Evolutionary conservation across 208 protist species (phyloP).

Genomic region (Trypanosoma mega): DNA sequence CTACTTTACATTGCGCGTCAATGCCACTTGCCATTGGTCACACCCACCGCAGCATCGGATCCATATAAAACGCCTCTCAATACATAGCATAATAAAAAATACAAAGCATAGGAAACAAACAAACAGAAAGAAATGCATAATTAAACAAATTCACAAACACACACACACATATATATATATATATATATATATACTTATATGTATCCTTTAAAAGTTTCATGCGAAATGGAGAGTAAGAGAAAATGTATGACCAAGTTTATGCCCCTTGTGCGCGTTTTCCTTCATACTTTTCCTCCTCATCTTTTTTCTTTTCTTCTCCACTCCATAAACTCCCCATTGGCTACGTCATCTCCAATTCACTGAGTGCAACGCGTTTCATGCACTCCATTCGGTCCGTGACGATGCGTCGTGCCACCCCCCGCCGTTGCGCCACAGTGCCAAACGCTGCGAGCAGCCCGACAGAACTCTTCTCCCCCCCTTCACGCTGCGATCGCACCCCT

Average conservation of each 20-base stretch:
- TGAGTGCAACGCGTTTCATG: slow-evolving; percentile 8
- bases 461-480: slow-evolving; percentile 13
- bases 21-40: no score
- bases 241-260: no score
- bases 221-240: no score
- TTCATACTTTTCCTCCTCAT: no score
- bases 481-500: slow-evolving; percentile 2
- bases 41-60: no score
- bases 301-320: no score
- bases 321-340: background rate
- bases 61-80: no score
- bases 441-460: slow-evolving; percentile 1
- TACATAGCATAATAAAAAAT: no score
- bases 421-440: slow-evolving; percentile 6
- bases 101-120: no score
- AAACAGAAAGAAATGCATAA: no score
- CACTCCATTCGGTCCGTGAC: slow-evolving; percentile 15
- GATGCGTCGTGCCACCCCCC: slow-evolving; percentile 5
- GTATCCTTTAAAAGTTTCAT: slow-evolving; percentile 2
- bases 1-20: no score
- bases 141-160: background rate
- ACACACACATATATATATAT: slow-evolving; percentile 2
- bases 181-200: slow-evolving; percentile 15
- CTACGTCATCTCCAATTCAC: background rate
- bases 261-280: no score